Evolutionary conservation across 306 rosid species (phyloP), one percentile per base, ranked within the genome.

Genomic region (Vigna angularis): DNA sequence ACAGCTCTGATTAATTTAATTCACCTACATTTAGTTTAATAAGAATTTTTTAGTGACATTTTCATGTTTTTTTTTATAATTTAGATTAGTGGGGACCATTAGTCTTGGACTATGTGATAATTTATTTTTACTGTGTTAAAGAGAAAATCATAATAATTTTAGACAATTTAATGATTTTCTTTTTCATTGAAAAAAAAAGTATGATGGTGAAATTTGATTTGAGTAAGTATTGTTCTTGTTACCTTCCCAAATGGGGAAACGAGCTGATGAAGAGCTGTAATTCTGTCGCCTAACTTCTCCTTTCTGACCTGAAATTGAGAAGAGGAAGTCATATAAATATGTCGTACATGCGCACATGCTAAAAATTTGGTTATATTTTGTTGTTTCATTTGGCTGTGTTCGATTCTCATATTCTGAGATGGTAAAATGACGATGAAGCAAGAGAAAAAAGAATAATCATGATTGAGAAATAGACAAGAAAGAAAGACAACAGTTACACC

Each of bases 161-260:
- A 8, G 45, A 40, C 11, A 40, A 40, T 3, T 40, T 40, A 40
- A 7, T 40, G 11, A 1, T 38, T 38, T 38, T 26, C 28, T 38
- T 38, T 38, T 38, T 7, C 9, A 6, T 36, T 40, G 11, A 40
- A 8, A 40, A 40, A 40, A 8, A 30, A 30, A 30, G 45, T 40
- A 40, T 40, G 45, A 12, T 40, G 45, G 9, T 7, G 34, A 8
- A 52, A 13, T 32, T 79, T 77, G 44, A 67, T 58, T 75, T 34
- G 74, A 75, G 58, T 44, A 66, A 49, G 67, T 10, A 16, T 66
- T 65, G 65, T 16, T 80, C 9, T 47, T 70, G 90, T 47, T 70
- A 91, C 99, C 99, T 93, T 96, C 70, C 99, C 99, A 83, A 96
- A 96, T 78, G 99, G 99, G 76, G 99, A 96, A 87, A 96, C 99